Conservation (phyloP, 495 filamentous ascomycete species). For the Penicillium ucsense region DNA sequence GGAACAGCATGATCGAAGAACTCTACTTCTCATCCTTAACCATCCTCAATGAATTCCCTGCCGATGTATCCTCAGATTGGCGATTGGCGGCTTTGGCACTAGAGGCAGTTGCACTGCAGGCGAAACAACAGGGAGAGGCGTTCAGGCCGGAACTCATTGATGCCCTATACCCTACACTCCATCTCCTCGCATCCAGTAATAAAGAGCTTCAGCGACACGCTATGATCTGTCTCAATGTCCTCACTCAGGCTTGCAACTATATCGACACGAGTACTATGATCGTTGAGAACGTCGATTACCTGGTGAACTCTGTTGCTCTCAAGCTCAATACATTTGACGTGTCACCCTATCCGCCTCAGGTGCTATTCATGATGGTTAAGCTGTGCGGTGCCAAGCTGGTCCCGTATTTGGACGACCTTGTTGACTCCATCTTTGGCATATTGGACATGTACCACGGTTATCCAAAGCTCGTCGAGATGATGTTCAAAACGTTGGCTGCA, state of each 20-base stretch:
- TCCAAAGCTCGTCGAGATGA: conserved; percentile 68
- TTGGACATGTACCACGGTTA: conserved; percentile 93
- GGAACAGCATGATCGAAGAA: conserved; percentile 57
- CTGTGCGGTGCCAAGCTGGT: conserved; percentile 73
- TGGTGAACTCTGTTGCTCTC: conserved; percentile 84
- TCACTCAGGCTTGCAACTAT: conserved; percentile 71
- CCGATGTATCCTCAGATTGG: conserved; percentile 53
- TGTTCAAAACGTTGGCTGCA: conserved; percentile 73
- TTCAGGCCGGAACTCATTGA: conserved; percentile 87
- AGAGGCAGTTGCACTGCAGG: conserved; percentile 64
- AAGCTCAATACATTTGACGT: conserved; percentile 87
- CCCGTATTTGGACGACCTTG: conserved; percentile 84
- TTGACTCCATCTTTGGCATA: conserved; percentile 81
- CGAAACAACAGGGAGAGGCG: conserved; percentile 50
- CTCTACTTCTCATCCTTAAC: conserved; percentile 69
- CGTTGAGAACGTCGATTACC: conserved; percentile 89
- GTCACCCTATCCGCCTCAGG: conserved; percentile 81
- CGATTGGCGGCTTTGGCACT: conserved; percentile 58
- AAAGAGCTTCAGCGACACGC: conserved; percentile 66
- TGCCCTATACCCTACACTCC: conserved; percentile 78
- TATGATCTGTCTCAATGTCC: conserved; percentile 70
- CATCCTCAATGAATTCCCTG: conserved; percentile 43
- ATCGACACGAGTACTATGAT: conserved; percentile 64
- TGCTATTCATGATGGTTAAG: conserved; percentile 88
- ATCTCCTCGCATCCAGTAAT: conserved; percentile 69